Evolutionary conservation across 1,284 basidiomycete genomes (phyloP).

Genomic region (Meripilus lineatus): DNA sequence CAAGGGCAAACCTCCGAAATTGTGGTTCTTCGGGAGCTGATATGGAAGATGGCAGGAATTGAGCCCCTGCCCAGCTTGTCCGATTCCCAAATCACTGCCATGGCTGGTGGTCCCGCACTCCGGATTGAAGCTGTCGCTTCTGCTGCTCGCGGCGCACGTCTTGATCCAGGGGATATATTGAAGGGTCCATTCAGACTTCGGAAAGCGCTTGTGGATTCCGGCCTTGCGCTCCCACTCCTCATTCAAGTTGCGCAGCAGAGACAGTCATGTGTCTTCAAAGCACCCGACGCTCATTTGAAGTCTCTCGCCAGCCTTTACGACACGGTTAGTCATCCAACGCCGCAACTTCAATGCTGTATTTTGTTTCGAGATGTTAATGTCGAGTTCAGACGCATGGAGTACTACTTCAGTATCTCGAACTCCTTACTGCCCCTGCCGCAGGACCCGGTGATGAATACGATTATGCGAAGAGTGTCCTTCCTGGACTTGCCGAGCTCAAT

Average conservation of each 20-base stretch:
- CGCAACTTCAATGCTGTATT: not conserved
- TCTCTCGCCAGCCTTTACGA: slow-evolving; percentile 85
- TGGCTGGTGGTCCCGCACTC: slow-evolving; percentile 86
- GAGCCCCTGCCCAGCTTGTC: slow-evolving; percentile 87
- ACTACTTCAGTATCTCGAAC: slow-evolving; percentile 69
- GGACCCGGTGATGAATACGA: slow-evolving; percentile 53
- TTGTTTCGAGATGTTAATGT: slow-evolving; percentile 4
- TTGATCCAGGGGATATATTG: slow-evolving; percentile 58
- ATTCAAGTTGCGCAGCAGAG: slow-evolving; percentile 87
- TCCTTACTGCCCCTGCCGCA: slow-evolving; percentile 61
- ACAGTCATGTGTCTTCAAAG: slow-evolving; percentile 72
- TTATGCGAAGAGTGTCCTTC: slow-evolving; percentile 65
- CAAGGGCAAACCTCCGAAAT: slow-evolving; percentile 85
- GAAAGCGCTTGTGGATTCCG: slow-evolving; percentile 64
- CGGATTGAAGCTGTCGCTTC: slow-evolving; percentile 84
- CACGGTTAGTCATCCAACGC: slow-evolving; percentile 51
- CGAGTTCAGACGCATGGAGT: slow-evolving; percentile 66
- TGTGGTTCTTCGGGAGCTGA: slow-evolving; percentile 86
- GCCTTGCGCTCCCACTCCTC: slow-evolving; percentile 76
- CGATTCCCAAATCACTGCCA: slow-evolving; percentile 82
- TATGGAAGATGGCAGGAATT: slow-evolving; percentile 94
- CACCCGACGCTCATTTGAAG: slow-evolving; percentile 73
- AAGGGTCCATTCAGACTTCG: slow-evolving; percentile 69
- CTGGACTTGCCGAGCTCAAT: slow-evolving; percentile 68
- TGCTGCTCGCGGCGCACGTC: slow-evolving; percentile 59